Percentiles rank a stretch among this genome's conserved stretches.
Evolutionary conservation across 257 asterid species (phyloP).

Genomic region (Petunia axillaris): DNA sequence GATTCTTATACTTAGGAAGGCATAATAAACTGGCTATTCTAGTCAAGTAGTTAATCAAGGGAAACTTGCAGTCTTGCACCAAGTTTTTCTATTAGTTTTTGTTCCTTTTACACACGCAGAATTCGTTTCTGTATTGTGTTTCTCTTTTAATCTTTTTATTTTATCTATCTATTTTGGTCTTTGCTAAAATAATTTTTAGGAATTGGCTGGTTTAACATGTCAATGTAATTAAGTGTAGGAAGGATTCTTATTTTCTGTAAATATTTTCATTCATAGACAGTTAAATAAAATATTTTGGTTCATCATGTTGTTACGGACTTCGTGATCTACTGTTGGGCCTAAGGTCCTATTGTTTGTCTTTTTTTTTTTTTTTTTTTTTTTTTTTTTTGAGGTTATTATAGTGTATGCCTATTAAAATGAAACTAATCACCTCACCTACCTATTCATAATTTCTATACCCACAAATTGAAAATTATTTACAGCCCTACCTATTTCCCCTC

Average conservation of each 20-base stretch:
- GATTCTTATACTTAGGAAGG: slow-evolving; percentile 28
- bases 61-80: slow-evolving; percentile 26
- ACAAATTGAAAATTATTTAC: no score
- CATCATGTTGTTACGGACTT: no score
- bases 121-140: slow-evolving; percentile 8
- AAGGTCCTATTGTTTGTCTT: no score
- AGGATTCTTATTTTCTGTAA: neutral
- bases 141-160: neutral
- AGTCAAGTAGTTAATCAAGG: slow-evolving; percentile 27
- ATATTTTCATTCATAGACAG: neutral
- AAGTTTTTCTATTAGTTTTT: slow-evolving; percentile 5
- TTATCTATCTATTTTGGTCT: slow-evolving; percentile 3
- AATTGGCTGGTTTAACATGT: neutral
- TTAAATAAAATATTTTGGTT: neutral
- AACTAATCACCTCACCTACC: no score
- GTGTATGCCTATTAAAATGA: no score
- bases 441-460: no score
- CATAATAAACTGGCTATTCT: slow-evolving; percentile 37
- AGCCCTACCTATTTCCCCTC: no score
- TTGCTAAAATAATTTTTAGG: slow-evolving; percentile 17
- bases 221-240: neutral
- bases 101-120: neutral
- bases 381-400: no score
- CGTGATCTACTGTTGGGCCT: no score
- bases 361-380: no score